These are phyloP conservation scores for Galeopsis tetrahit DNA, from an alignment of 257 asterid genomes.

Conservation along the genomic window DNA sequence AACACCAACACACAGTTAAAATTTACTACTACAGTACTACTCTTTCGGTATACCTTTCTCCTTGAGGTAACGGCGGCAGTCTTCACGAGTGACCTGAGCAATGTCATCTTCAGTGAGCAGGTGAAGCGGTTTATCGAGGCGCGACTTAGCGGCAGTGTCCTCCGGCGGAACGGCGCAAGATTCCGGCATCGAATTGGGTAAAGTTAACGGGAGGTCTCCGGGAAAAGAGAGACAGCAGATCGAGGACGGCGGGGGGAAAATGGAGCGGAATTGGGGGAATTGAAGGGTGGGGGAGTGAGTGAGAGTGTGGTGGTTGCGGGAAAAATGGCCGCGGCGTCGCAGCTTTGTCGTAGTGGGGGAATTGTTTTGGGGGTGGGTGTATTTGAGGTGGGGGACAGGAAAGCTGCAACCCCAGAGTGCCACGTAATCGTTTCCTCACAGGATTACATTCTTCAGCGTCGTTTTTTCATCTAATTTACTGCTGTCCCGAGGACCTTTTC, in stretches of 20 bases:
- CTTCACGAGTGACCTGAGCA: conserved; percentile 98
- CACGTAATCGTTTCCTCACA: conserved; percentile 21
- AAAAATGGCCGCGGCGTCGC: conserved; percentile 64
- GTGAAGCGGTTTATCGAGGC: conserved; percentile 89
- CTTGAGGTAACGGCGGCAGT: conserved; percentile 97
- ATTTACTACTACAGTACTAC: no score
- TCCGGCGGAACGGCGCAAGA: conserved; percentile 58
- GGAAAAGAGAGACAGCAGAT: conserved; percentile 31
- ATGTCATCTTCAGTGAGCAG: conserved; percentile 96
- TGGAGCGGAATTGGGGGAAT: conserved; percentile 28
- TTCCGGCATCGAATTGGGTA: conserved; percentile 49
- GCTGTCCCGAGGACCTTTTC: not conserved
- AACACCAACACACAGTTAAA: not conserved
- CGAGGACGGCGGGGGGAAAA: conserved; percentile 32
- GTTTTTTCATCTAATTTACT: not conserved
- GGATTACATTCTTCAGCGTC: conserved; percentile 25
- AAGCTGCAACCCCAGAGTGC: conserved; percentile 42
- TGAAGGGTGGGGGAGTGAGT: conserved; percentile 29
- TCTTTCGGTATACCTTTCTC: conserved; percentile 63
- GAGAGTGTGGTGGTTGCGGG: conserved; percentile 41
- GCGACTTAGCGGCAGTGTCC: conserved; percentile 59
- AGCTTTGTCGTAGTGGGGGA: conserved; percentile 41
- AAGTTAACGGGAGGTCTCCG: conserved; percentile 29
- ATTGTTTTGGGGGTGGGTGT: not conserved
- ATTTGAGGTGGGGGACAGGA: conserved; percentile 24